phyloP scores from a whole-genome alignment of 768 basidiomycete genomes.

The Boletus pseudo-olivaceus region DNA sequence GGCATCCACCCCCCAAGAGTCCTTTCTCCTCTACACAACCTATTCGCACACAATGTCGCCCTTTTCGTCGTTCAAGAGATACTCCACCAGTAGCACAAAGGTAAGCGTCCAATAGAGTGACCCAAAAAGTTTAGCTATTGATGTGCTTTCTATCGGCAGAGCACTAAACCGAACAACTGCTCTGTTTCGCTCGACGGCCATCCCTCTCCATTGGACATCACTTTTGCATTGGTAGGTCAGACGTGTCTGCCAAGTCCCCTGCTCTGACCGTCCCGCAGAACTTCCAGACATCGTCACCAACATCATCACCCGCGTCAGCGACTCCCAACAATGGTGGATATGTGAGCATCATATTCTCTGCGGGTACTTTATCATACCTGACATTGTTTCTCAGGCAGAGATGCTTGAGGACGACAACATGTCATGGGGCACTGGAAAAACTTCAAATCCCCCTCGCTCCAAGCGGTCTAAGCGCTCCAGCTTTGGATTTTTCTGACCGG shows the following conservation, averaged over 20 bases:
- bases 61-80: conserved; percentile 21
- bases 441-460: neutral
- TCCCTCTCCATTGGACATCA: conserved; percentile 20
- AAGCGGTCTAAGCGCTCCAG: neutral
- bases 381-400: conserved; percentile 15
- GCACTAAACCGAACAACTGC: conserved; percentile 14
- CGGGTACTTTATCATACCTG: neutral
- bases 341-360: conserved; percentile 6
- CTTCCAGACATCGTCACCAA: conserved; percentile 9
- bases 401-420: conserved; percentile 31
- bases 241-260: neutral
- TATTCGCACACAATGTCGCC: conserved; percentile 13
- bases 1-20: neutral
- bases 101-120: conserved; percentile 5
- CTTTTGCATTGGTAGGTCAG: conserved; percentile 19
- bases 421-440: conserved; percentile 19
- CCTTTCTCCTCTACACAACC: neutral
- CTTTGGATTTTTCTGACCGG: conserved; percentile 10
- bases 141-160: conserved; percentile 7
- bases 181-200: conserved; percentile 14
- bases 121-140: neutral
- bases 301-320: neutral
- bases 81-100: conserved; percentile 19
- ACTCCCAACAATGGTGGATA: conserved; percentile 7
- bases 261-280: conserved; percentile 3